These are phyloP conservation scores for Cladosporium sp. DNA, from an alignment of 2,329 filamentous ascomycete genomes.

Conservation along the genomic window DNA sequence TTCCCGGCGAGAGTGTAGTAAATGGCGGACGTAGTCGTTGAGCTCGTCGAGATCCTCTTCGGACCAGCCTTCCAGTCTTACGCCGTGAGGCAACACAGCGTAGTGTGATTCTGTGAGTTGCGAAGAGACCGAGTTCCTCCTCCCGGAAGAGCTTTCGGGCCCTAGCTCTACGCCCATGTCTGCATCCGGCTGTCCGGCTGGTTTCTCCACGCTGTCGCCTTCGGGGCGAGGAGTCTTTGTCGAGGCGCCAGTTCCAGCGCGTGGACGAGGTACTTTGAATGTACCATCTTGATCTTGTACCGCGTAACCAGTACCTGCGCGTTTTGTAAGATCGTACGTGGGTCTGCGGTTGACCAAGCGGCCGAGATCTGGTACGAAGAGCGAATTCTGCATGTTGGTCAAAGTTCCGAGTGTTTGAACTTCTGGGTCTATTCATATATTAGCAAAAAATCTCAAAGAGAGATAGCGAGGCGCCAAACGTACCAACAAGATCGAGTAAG, in stretches of 20 bases:
- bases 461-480: conserved; percentile 22
- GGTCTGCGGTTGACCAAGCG: conserved; percentile 69
- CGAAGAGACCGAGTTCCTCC: conserved; percentile 57
- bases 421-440: conserved; percentile 63
- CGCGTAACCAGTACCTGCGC: conserved; percentile 25
- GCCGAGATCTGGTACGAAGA: conserved; percentile 80
- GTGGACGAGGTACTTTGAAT: background rate
- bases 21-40: conserved; percentile 82
- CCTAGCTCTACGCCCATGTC: background rate
- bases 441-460: conserved; percentile 17
- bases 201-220: background rate
- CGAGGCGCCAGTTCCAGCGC: conserved; percentile 9
- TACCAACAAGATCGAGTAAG: conserved; percentile 64
- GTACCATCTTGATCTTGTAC: background rate
- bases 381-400: conserved; percentile 84
- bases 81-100: conserved; percentile 72
- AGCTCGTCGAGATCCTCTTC: conserved; percentile 68
- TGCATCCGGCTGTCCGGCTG: background rate
- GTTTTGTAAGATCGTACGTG: conserved; percentile 66
- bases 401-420: conserved; percentile 76
- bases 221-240: background rate
- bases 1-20: conserved; percentile 75
- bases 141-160: background rate
- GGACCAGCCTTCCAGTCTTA: conserved; percentile 68
- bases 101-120: conserved; percentile 66